These are phyloP conservation scores for Petrea volubilis DNA, from an alignment of 257 asterid genomes.

Conservation along the genomic window DNA sequence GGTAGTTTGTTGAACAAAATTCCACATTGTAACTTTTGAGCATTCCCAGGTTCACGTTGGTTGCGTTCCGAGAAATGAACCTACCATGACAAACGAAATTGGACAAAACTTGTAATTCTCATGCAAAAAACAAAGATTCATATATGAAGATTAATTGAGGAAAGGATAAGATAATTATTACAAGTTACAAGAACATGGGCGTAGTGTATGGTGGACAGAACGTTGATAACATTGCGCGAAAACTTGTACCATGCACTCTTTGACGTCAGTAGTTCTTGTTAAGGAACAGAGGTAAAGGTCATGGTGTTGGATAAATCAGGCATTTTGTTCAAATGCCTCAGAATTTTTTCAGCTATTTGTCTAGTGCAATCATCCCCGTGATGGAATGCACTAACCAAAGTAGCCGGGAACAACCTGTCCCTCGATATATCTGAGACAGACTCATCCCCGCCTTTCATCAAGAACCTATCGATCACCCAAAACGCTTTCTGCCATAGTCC, in stretches of 20 bases:
- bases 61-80: neutral
- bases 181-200: neutral
- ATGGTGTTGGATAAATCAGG: conserved; percentile 45
- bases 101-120: neutral
- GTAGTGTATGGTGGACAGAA: neutral
- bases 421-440: conserved; percentile 54
- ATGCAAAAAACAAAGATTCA: neutral
- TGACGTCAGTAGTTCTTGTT: neutral
- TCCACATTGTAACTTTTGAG: neutral
- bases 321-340: conserved; percentile 69
- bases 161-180: conserved; percentile 2
- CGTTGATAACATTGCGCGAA: neutral
- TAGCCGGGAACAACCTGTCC: conserved; percentile 60
- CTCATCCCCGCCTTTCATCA: conserved; percentile 60
- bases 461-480: conserved; percentile 77
- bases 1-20: neutral
- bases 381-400: conserved; percentile 62
- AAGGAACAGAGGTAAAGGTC: conserved; percentile 31
- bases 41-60: neutral
- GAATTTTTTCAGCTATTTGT: conserved; percentile 71
- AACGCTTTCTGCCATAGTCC: conserved; percentile 59
- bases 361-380: conserved; percentile 67
- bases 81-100: neutral
- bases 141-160: neutral
- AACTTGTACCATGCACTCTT: neutral